A percentile compares a stretch with the other conserved stretches of the same genome.
Conservation (phyloP, 441 rosid genomes). For the Metrosideros polymorpha region DNA sequence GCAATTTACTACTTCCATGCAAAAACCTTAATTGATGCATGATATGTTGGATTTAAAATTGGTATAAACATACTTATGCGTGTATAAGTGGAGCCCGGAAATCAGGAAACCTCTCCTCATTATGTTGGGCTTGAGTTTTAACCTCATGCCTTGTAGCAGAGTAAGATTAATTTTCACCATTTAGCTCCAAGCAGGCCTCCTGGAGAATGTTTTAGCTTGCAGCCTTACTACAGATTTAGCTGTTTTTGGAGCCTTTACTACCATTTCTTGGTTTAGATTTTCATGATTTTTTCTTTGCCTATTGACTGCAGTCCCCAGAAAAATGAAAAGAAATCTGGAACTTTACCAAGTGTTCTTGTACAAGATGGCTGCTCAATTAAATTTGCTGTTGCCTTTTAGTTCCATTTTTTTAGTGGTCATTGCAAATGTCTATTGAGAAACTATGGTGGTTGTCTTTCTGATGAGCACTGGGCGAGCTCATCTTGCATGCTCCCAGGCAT, state of each 20-base stretch:
- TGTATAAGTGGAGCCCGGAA: not conserved
- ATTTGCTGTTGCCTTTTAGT: not conserved
- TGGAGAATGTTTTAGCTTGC: not conserved
- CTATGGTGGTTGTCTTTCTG: not conserved
- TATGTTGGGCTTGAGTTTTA: not conserved
- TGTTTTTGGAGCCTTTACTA: not conserved
- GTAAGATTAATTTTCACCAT: not conserved
- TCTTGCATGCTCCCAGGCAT: not conserved
- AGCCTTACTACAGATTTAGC: not conserved
- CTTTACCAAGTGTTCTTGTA: not conserved
- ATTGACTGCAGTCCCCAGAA: not conserved
- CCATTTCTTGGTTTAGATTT: not conserved
- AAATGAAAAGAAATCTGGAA: not conserved
- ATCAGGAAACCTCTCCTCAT: not conserved
- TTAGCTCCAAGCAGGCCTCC: not conserved
- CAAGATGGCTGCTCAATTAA: not conserved
- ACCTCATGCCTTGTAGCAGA: not conserved
- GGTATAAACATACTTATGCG: not conserved
- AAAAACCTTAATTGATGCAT: not conserved
- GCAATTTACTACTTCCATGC: constrained; percentile 6
- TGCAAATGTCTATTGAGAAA: not conserved
- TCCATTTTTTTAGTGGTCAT: not conserved
- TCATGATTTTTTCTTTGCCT: not conserved
- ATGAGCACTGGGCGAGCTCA: not conserved
- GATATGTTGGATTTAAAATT: not conserved